phyloP scores from a whole-genome alignment of 2,329 filamentous ascomycete species.

The Penicillium sp. region DNA sequence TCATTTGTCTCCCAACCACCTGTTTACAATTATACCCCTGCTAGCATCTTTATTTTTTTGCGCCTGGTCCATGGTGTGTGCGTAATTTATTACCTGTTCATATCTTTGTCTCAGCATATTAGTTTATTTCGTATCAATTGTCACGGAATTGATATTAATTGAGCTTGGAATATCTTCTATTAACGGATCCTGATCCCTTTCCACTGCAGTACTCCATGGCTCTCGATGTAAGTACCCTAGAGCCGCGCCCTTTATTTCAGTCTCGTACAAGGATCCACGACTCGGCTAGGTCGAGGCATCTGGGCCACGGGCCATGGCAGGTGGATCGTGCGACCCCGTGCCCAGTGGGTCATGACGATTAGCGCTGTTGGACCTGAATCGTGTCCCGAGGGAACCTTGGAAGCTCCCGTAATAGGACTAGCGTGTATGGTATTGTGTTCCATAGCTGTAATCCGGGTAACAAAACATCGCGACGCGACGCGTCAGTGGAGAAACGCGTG shows the following conservation, averaged over 20 bases:
- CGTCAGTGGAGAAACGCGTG: constrained; percentile 2
- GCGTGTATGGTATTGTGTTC: not conserved
- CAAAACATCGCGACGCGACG: constrained; percentile 4
- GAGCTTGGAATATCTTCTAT: not conserved
- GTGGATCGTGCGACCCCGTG: constrained; percentile 1
- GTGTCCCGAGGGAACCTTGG: not conserved
- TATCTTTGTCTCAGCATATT: not conserved
- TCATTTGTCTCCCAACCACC: not conserved
- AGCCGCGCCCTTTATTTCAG: not conserved
- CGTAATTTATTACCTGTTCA: not conserved
- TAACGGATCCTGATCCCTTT: not conserved
- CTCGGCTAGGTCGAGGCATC: not conserved
- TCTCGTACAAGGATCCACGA: not conserved
- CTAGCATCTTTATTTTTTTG: not conserved
- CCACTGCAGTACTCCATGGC: not conserved
- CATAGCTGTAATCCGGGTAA: not conserved
- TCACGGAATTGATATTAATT: not conserved
- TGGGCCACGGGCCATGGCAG: not conserved
- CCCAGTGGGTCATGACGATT: not conserved
- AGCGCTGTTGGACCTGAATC: not conserved
- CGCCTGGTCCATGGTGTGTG: not conserved
- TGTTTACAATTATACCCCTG: not conserved
- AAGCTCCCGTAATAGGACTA: not conserved
- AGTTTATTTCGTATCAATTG: not conserved
- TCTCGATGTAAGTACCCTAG: not conserved